phyloP scores from a whole-genome alignment of 371 early-diverging fungal species.

The Lichtheimia hyalospora region DNA sequence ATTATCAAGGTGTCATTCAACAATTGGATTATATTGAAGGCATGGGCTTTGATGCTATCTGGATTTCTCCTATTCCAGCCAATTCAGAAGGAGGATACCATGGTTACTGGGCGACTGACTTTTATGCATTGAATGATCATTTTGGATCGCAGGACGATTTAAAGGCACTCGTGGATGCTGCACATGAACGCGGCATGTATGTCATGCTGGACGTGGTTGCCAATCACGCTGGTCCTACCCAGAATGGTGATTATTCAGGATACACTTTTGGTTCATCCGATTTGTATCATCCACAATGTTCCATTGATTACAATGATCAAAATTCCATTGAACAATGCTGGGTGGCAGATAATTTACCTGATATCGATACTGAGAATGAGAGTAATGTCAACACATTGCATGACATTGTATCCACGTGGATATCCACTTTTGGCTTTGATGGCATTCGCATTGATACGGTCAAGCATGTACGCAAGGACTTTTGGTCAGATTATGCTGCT shows the following conservation, averaged over 20 bases:
- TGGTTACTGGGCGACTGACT: constrained; percentile 44
- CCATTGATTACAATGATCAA: constrained; percentile 25
- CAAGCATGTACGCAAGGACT: constrained; percentile 37
- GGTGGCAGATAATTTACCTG: constrained; percentile 24
- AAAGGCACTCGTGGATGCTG: constrained; percentile 29
- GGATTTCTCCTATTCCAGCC: constrained; percentile 43
- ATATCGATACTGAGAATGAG: constrained; percentile 42
- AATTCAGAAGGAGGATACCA: constrained; percentile 26
- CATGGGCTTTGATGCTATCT: constrained; percentile 49
- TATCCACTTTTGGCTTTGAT: constrained; percentile 34
- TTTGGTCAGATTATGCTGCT: constrained; percentile 32
- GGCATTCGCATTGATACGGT: constrained; percentile 51
- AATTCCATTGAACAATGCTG: constrained; percentile 29
- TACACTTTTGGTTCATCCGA: constrained; percentile 20
- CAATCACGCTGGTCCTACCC: constrained; percentile 43
- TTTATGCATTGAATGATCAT: constrained; percentile 31
- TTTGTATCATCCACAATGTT: constrained; percentile 24
- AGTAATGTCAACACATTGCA: constrained; percentile 21
- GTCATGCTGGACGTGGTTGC: constrained; percentile 52
- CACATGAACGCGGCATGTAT: constrained; percentile 32
- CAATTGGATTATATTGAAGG: constrained; percentile 36
- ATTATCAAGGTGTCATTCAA: constrained; percentile 32
- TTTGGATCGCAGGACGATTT: constrained; percentile 45
- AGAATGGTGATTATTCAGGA: constrained; percentile 19
- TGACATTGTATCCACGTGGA: constrained; percentile 26